Base-by-base conservation (phyloP, 1,284 basidiomycete genomes). In the Ganoderma lingzhi region DNA sequence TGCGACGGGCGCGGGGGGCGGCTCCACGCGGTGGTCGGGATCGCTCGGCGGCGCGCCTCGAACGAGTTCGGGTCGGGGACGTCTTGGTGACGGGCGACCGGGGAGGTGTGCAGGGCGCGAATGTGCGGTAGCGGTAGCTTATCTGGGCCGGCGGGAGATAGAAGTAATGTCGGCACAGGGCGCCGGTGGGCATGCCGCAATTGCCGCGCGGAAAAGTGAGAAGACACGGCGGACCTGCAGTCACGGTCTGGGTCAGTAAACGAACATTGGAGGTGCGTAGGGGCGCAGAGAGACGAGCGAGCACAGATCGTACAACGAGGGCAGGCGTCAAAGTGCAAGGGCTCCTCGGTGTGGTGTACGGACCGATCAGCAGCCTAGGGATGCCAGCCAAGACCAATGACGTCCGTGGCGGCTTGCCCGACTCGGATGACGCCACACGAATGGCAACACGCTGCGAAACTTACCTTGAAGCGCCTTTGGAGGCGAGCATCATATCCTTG, bases 71-170 rank as follows among this genome's bases (percentile, higher is more conserved):
- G 32, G 39, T 70, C 63, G 23, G 67, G 64, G 30, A 53, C 19
- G 41, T 44, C 37, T 3, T 35, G 59, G 2, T 44, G 44, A n/a
- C 58, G 58, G 6, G 64, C 68, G 56, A 19, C 62, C 0, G 76
- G 19, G n/a, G 82, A 80, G 1, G 76, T 72, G 56, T 82, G 80
- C 55, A 82, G 80, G 10, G 63, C 58, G 32, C 80, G 78, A 6
- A 67, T 23, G 37, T 76, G 42, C n/a, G 56, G 28, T 17, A 39
- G 42, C n/a, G 56, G 28, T 15, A 39, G 42, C 64, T 37, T 56
- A 56, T 56, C 30, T 35, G 53, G 0, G 19, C 35, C 10, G 55
- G 32, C 6, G 35, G 32, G 39, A 3, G 59, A 60, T 6, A n/a
- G 39, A 61, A 41, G 59, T 17, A 39, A 61, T 32, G 67, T 60